Evolutionary conservation across 2,329 filamentous ascomycete genomes (phyloP).

Genomic region (Proliferodiscus dingleyae): DNA sequence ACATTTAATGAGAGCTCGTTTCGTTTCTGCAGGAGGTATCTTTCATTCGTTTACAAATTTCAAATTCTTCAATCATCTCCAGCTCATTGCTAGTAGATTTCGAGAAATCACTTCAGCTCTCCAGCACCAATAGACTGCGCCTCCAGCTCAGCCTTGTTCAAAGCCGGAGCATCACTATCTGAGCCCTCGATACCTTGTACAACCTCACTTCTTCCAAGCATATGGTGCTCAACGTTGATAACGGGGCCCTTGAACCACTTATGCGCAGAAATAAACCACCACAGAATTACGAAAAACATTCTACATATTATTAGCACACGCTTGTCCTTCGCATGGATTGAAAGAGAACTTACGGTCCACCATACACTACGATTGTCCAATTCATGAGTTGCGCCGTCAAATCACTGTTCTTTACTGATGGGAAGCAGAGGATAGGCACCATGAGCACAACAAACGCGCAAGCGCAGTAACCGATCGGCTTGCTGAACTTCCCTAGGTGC

Average conservation of each 20-base stretch:
- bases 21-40: no score
- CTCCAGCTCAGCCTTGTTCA: conserved; percentile 9
- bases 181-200: conserved; percentile 22
- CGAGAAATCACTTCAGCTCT: no score
- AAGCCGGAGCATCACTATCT: conserved; percentile 13
- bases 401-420: conserved; percentile 47
- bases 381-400: conserved; percentile 53
- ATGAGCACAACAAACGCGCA: conserved; percentile 57
- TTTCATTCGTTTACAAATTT: no score
- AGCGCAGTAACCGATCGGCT: conserved; percentile 50
- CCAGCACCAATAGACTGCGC: no score
- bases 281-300: conserved; percentile 50
- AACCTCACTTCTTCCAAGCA: conserved; percentile 26
- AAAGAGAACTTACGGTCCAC: conserved; percentile 40
- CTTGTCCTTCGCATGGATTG: neutral
- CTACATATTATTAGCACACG: conserved; percentile 17
- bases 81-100: no score
- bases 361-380: conserved; percentile 61
- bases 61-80: no score
- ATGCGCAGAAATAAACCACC: conserved; percentile 56
- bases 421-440: conserved; percentile 62
- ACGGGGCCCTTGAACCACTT: conserved; percentile 64
- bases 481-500: conserved; percentile 56
- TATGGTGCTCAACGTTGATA: conserved; percentile 50
- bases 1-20: no score